Evolutionary conservation across 352 stramenopile species (phyloP), one percentile per base, ranked within the genome.

Genomic region (Phytophthora palmivora): DNA sequence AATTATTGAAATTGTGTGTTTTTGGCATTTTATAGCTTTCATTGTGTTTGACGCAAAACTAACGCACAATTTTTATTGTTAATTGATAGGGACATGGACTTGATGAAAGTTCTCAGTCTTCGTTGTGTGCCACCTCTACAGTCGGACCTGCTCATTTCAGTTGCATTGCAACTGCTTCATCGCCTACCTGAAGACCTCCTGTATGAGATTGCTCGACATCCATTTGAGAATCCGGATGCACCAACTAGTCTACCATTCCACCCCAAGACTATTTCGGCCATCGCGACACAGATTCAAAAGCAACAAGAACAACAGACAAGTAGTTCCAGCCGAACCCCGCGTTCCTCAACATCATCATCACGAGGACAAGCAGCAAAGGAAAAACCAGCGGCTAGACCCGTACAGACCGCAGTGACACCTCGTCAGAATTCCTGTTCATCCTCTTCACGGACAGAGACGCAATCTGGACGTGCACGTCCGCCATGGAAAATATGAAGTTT

Each of bases 81-180:
- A 38, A 16, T 11, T 51, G 26, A 16, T 49, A 95, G 87, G 42
- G 84, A 94, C 21, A 91, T 91, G 79, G 84, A 93, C 56, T 65
- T 96, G 57, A 94, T 94, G 87, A 96, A 96, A 61, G 88, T 95
- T 15, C 67, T 97, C 14, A 96, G 91, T 41, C 82, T 91, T 24
- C 84, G 89, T 18, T 93, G 91, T 42, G 82, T 75, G 2, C 90
- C 89, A 33, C 81, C 84, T 28, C 63, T 97, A 4, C 78, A 97
- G 39, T 86, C 88, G 2, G 83, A 96, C 46, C 68, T 92, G 5
- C 80, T 97, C 10, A 81, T 97, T 37, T 94, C 89, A 2, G 79
- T 96, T 9, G 89, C 90, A 0, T 48, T 96, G 14, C 87, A 94
- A 73, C 60, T 97, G 21, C 74, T 96, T 9, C 89, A 96, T 19